Conservation (phyloP, 306 rosid species). For the Malus orientalis region DNA sequence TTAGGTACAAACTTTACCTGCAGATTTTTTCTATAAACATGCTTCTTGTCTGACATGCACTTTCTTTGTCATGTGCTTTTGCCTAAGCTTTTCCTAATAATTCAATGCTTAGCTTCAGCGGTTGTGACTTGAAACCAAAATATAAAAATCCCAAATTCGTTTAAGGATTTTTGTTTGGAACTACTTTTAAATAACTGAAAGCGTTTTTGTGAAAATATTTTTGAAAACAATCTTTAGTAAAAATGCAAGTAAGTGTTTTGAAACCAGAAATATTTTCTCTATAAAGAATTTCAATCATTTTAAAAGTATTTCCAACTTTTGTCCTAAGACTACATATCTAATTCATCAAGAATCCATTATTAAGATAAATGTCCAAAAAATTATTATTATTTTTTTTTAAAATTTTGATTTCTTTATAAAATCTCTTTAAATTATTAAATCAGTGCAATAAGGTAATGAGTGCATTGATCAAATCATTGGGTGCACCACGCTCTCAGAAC, state of each 20-base stretch:
- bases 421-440: background rate
- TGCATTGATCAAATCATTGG: background rate
- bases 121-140: background rate
- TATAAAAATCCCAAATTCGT: background rate
- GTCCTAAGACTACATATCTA: background rate
- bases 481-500: background rate
- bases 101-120: background rate
- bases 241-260: too few species aligned
- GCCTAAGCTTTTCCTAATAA: background rate
- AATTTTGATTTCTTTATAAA: background rate
- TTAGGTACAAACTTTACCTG: conserved; percentile 39
- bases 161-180: too few species aligned
- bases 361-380: background rate
- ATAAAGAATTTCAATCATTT: too few species aligned
- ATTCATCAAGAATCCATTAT: background rate
- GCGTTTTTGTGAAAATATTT: too few species aligned
- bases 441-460: background rate
- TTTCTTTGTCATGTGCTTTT: conserved; percentile 15
- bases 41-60: conserved; percentile 80
- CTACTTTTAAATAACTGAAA: too few species aligned
- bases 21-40: conserved; percentile 25
- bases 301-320: too few species aligned
- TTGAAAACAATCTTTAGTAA: too few species aligned
- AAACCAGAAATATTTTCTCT: too few species aligned
- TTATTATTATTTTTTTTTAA: background rate